Conservation (phyloP, 805 yeast species). For the Candida ascalaphidarum region DNA sequence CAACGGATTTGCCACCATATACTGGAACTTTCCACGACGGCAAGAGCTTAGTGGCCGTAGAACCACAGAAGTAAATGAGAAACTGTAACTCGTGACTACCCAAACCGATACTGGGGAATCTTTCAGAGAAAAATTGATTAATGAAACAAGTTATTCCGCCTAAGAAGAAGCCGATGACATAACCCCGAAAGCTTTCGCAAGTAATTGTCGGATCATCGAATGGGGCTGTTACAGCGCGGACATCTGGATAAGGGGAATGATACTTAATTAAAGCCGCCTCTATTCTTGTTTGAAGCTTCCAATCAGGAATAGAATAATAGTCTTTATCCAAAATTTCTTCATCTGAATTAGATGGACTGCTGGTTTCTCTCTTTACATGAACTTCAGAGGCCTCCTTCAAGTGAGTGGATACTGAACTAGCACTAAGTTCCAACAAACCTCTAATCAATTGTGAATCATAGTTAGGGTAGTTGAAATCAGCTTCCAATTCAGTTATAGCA, state of each 20-base stretch:
- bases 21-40: conserved; percentile 1
- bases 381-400: background rate
- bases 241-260: conserved; percentile 35
- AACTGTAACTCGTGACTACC: no score
- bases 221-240: conserved; percentile 31
- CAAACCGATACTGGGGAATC: no score
- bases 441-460: conserved; percentile 20
- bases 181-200: conserved; percentile 17
- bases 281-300: conserved; percentile 24
- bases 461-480: conserved; percentile 36
- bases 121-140: no score
- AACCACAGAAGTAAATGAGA: no score
- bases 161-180: background rate
- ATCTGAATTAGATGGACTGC: background rate
- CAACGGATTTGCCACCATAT: conserved; percentile 28
- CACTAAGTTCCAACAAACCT: conserved; percentile 3
- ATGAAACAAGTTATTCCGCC: no score
- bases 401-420: background rate
- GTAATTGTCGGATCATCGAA: conserved; percentile 25
- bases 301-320: conserved; percentile 9
- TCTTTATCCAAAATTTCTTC: background rate
- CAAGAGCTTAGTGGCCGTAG: no score
- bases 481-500: conserved; percentile 31
- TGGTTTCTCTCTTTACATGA: background rate
- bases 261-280: conserved; percentile 31